phyloP scores from a whole-genome alignment of 2,329 filamentous ascomycete genomes.

The Helminthosporium solani region DNA sequence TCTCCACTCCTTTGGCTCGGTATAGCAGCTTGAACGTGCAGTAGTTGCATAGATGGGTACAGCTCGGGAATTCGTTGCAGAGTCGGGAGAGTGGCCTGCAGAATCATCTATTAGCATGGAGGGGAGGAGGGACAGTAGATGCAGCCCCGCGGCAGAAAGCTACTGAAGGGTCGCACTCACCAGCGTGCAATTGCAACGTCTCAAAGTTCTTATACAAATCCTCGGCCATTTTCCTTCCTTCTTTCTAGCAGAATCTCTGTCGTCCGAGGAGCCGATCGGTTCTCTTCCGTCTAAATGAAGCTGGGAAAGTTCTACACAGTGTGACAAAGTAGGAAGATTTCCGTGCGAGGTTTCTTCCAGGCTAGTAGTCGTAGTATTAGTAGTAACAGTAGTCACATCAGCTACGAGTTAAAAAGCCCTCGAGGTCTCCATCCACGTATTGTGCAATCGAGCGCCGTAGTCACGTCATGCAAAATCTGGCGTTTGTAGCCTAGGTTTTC shows the following conservation, averaged over 20 bases:
- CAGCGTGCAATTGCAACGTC: conserved; percentile 54
- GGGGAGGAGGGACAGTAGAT: too few species aligned
- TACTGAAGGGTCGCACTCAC: conserved; percentile 26
- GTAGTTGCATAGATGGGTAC: conserved; percentile 95
- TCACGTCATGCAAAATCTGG: conserved; percentile 29
- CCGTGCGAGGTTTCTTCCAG: too few species aligned
- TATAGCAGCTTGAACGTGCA: conserved; percentile 48
- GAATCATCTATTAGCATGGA: conserved; percentile 5
- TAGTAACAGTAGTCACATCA: too few species aligned
- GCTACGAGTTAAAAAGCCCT: not conserved
- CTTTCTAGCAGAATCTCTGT: conserved; percentile 18
- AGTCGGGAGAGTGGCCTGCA: conserved; percentile 79
- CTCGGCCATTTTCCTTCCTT: conserved; percentile 32
- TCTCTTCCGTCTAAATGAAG: too few species aligned
- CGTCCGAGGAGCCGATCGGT: conserved; percentile 15
- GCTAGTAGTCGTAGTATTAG: too few species aligned
- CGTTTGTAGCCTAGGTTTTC: conserved; percentile 8
- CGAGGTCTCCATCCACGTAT: conserved; percentile 7
- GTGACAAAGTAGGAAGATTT: not conserved
- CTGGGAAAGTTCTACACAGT: not conserved
- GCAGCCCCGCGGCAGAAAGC: too few species aligned
- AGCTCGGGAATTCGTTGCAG: conserved; percentile 80
- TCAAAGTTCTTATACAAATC: conserved; percentile 49
- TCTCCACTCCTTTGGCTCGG: too few species aligned
- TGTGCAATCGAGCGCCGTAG: conserved; percentile 14